Evolutionary conservation across 2,329 filamentous ascomycete species (phyloP).

Genomic region (Sporothrix dimorphospora): DNA sequence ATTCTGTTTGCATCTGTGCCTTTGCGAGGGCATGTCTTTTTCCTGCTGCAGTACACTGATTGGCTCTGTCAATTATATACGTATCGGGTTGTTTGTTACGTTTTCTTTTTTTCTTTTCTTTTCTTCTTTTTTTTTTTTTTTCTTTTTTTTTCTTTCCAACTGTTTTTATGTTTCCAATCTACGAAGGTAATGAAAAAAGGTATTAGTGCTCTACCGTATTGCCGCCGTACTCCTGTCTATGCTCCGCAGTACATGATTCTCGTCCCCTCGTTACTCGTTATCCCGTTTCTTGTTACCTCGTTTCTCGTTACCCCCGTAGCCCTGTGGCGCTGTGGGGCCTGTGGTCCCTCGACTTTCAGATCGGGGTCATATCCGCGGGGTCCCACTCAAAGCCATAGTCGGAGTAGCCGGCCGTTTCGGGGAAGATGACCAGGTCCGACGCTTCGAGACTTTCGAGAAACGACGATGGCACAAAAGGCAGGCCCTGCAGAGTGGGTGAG

Average conservation of each 20-base stretch:
- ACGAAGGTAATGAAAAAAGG: slow-evolving; percentile 2
- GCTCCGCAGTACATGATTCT: background rate
- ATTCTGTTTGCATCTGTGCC: background rate
- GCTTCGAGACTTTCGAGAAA: background rate
- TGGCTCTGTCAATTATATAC: too few relatives aligned
- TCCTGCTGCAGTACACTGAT: background rate
- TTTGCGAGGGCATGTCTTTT: background rate
- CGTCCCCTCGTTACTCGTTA: background rate
- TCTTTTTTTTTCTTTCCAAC: background rate
- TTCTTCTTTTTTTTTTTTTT: background rate
- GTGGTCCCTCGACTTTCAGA: background rate
- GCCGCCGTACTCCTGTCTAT: background rate
- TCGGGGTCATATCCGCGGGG: slow-evolving; percentile 11
- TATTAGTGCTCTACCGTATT: background rate
- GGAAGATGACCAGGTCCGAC: slow-evolving; percentile 1
- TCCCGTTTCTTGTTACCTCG: background rate
- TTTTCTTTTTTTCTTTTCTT: background rate
- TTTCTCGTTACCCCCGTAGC: background rate
- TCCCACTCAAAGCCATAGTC: slow-evolving; percentile 14
- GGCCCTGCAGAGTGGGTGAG: slow-evolving; percentile 13
- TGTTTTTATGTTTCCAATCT: background rate
- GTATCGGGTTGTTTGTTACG: too few relatives aligned
- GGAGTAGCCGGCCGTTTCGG: background rate
- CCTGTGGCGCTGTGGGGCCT: background rate
- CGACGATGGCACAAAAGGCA: slow-evolving; percentile 13